Evolutionary conservation across 1,139 yeast genomes (phyloP).

Genomic region (Scheffersomyces illinoinensis): DNA sequence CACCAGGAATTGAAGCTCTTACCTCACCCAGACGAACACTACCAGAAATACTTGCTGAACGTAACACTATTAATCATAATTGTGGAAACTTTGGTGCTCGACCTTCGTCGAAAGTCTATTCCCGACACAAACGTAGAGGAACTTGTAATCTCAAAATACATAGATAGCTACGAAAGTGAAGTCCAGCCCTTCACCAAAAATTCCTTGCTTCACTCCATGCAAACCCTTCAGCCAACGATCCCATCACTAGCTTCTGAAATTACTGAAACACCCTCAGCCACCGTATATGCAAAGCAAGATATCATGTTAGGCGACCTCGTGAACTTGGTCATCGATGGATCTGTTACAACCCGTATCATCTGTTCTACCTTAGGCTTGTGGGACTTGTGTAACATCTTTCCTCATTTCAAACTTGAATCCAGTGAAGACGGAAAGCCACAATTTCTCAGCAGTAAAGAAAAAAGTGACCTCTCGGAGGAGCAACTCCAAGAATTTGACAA

Average conservation of each 20-base stretch:
- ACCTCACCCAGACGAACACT: constrained; percentile 1
- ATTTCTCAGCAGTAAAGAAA: background rate
- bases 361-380: constrained; percentile 35
- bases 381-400: constrained; percentile 28
- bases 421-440: constrained; percentile 5
- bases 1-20: constrained; percentile 14
- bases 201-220: constrained; percentile 19
- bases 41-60: constrained; percentile 19
- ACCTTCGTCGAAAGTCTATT: constrained; percentile 1
- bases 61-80: constrained; percentile 21
- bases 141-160: constrained; percentile 8
- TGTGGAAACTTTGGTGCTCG: constrained; percentile 12
- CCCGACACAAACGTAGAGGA: constrained; percentile 4
- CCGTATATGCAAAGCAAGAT: constrained; percentile 1
- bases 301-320: constrained; percentile 15
- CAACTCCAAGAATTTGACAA: background rate
- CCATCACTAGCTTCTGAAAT: background rate
- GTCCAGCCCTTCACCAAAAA: constrained; percentile 10
- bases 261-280: background rate
- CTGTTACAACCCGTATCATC: constrained; percentile 28
- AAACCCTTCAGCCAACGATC: constrained; percentile 17
- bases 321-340: constrained; percentile 17
- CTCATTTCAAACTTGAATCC: constrained; percentile 14
- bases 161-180: constrained; percentile 3
- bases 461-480: background rate